Conservation (phyloP, 441 rosid species). For the Rhodomyrtus psidioides region DNA sequence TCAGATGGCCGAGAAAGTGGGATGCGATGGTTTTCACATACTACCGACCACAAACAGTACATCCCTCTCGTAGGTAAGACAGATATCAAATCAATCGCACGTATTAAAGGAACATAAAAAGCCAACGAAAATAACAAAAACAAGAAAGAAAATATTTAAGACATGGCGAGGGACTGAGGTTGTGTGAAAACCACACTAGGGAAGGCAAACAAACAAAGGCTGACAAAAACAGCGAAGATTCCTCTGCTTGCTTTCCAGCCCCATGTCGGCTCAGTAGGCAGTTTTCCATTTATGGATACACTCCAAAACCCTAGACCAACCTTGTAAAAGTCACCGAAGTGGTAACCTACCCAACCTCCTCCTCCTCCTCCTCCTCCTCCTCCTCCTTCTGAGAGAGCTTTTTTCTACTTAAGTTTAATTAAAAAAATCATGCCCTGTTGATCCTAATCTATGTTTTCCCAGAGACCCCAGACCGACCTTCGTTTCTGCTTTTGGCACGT, state of each 20-base stretch:
- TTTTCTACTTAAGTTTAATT: neutral
- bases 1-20: neutral
- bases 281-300: constrained; percentile 51
- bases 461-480: constrained; percentile 51
- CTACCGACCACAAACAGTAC: neutral
- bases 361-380: neutral
- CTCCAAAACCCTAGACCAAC: constrained; percentile 32
- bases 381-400: too few relatives aligned
- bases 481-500: constrained; percentile 70
- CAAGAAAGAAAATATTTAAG: neutral
- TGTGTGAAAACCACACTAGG: neutral
- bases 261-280: constrained; percentile 23
- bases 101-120: neutral
- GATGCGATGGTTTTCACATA: neutral
- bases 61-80: neutral
- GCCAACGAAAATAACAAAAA: neutral
- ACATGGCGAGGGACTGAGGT: neutral
- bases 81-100: constrained; percentile 1
- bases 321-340: constrained; percentile 26
- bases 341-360: constrained; percentile 23
- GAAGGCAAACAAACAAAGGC: constrained; percentile 3
- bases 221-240: constrained; percentile 32
- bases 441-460: neutral
- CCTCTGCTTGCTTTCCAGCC: constrained; percentile 11
- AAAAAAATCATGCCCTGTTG: neutral